Evolutionary conservation across 2,329 filamentous ascomycete genomes (phyloP).

Genomic region (Saccharata proteae): DNA sequence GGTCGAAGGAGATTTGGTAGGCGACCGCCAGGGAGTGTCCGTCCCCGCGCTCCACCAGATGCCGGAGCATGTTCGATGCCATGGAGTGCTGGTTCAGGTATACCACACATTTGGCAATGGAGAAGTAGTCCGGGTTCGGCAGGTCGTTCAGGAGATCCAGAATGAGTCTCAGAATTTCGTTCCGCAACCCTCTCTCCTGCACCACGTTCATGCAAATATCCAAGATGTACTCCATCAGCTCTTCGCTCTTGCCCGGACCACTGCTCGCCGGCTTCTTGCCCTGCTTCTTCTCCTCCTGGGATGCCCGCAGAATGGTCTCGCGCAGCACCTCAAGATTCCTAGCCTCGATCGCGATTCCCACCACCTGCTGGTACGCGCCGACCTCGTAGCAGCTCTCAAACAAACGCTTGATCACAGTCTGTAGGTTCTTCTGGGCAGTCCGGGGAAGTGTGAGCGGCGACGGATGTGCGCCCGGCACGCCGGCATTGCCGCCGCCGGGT

Average conservation of each 20-base stretch:
- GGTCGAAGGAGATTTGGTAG: slow-evolving; percentile 95
- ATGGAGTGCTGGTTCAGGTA: slow-evolving; percentile 81
- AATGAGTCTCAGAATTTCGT: slow-evolving; percentile 76
- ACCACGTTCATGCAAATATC: slow-evolving; percentile 97
- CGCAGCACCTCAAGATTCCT: slow-evolving; percentile 81
- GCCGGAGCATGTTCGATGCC: slow-evolving; percentile 73
- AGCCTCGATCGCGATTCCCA: slow-evolving; percentile 92
- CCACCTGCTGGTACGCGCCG: slow-evolving; percentile 85
- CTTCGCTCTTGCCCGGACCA: slow-evolving; percentile 57
- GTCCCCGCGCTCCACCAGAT: slow-evolving; percentile 70
- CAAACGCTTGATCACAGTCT: slow-evolving; percentile 72
- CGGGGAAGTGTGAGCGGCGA: slow-evolving; percentile 55
- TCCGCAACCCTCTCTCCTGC: slow-evolving; percentile 77
- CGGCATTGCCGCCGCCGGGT: slow-evolving; percentile 44
- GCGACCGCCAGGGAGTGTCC: slow-evolving; percentile 69
- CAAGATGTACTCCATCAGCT: slow-evolving; percentile 92
- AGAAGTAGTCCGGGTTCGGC: slow-evolving; percentile 88
- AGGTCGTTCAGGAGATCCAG: slow-evolving; percentile 93
- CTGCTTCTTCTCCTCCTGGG: slow-evolving; percentile 63
- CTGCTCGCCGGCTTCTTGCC: slow-evolving; percentile 45
- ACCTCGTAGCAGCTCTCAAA: slow-evolving; percentile 83
- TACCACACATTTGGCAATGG: slow-evolving; percentile 94
- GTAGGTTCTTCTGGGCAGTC: slow-evolving; percentile 66
- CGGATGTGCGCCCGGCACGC: slow-evolving; percentile 41
- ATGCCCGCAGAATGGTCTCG: slow-evolving; percentile 78